Base-by-base conservation (phyloP, 73 alveolate species). In the Paramecium sonneborni region DNA sequence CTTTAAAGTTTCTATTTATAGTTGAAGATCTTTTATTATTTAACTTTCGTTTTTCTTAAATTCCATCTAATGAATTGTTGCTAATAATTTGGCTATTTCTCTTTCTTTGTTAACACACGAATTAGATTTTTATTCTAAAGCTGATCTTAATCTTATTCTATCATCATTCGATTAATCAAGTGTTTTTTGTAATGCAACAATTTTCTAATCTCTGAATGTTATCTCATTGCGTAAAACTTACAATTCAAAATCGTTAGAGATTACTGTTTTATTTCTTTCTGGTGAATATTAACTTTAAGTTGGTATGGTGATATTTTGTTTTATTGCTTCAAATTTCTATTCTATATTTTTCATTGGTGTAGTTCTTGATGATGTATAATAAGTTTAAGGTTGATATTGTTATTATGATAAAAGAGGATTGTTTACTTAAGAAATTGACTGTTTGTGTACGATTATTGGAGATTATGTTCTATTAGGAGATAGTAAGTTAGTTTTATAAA, bases 41-140 rank as follows among this genome's bases (percentile, higher is more conserved):
- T 21, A 21, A 12, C 24, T 39, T 14, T 79, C 90, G 4, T 23
- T 30, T 79, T 44, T 79, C 44, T 44, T 79, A 18, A 79, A 39
- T 43, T 79, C 90, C 44, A 79, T 23, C 41, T 79, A 79, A 79
- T 79, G 90, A 2, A 79, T 79, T 7, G 90, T 79, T 41, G 90
- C 69, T 34, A 79, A 44, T 79, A 79, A 79, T 79, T 79, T 43
- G 5, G 72, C 90, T n/a, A 79, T 79, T 79, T 79, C 90, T n/a
- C 90, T 79, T 34, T 79, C 90, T 44, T 79, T 79, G 24, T 79
- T 79, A 4, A 44, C 90, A 79, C 90, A 79, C 5, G 28, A 24
- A 43, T 21, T 44, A 39, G 69, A 30, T 12, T 79, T 79, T 79
- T 79, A 79, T 44, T 79, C 90, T 41, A 79, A 26, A 12, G 46